Percentiles rank a stretch among this genome's conserved stretches.
Conservation (phyloP, 306 rosid species). For the Trichosanthes cucumerina region DNA sequence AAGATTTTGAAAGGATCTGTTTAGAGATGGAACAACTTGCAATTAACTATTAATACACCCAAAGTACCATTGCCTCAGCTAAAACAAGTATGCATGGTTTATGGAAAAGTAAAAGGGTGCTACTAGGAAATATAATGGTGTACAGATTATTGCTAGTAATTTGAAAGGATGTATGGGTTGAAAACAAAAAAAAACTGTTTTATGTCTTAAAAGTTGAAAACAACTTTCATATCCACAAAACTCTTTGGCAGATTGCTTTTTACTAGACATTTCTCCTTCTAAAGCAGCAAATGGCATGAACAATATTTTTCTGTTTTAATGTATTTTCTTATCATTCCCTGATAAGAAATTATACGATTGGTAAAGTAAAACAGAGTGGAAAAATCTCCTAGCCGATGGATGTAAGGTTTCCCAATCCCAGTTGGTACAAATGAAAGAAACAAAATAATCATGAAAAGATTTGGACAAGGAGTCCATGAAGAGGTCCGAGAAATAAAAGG, state of each 20-base stretch:
- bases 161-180: neutral
- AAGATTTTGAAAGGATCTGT: constrained; percentile 71
- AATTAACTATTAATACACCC: constrained; percentile 12
- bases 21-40: constrained; percentile 16
- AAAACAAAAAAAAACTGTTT: neutral
- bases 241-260: neutral
- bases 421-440: neutral
- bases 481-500: neutral
- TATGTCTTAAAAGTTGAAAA: neutral
- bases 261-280: neutral
- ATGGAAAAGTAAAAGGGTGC: neutral
- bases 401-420: neutral
- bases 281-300: neutral
- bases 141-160: neutral
- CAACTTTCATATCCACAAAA: neutral
- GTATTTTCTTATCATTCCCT: neutral
- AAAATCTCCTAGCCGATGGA: neutral
- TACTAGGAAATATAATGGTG: neutral
- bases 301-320: neutral
- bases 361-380: neutral
- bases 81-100: neutral
- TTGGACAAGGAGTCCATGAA: neutral
- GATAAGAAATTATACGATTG: neutral
- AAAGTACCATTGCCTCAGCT: neutral
- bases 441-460: neutral